Evolutionary conservation across 768 basidiomycete genomes (phyloP), one percentile per base, ranked within the genome.

Genomic region (Mrakia frigida): DNA sequence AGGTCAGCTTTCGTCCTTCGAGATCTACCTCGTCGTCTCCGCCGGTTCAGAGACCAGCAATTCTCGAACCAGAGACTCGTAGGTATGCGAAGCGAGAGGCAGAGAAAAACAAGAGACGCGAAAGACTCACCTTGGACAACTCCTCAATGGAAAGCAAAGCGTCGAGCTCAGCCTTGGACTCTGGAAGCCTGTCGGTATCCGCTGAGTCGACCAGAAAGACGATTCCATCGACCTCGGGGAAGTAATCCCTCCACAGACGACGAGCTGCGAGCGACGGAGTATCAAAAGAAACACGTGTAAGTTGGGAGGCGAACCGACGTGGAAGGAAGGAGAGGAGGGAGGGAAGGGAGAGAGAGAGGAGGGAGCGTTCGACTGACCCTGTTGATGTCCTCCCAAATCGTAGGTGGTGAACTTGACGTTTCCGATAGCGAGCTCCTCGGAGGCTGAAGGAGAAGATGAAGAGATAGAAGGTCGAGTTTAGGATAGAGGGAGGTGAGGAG

Each of bases 321-420:
- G 70, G 53, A 52, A 41, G 52, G 53, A 33, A 70, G 35, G 43
- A 5, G 11, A 65, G 73, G 31, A 56, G 71, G 43, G 74, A 75
- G 69, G 46, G 65, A 43, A 43, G 25, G 10, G 33, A 14, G 14
- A 59, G n/a, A 43, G 60, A 50, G 74, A 74, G 35, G 67, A 70
- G 16, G 10, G 59, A 60, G 39, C 21, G 46, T 21, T 59, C 25
- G 53, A 73, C 78, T 77, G 74, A 93, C 94, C 94, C 84, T 98
- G 96, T 83, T 91, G 90, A 86, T 98, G 97, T 82, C 97, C 97
- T 81, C 97, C 97, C 72, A 99, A 87, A 84, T 99, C 97, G 81
- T 97, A 95, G 0, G 97, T 98, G 35, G 94, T 98, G 86, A 99
- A 99, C 84, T 98, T 98, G 81, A 98, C 92, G 82, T 94, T 97